A percentile compares a stretch with the other conserved stretches of the same genome.
phyloP scores from a whole-genome alignment of 345 rosid species.

The Salix udensis region DNA sequence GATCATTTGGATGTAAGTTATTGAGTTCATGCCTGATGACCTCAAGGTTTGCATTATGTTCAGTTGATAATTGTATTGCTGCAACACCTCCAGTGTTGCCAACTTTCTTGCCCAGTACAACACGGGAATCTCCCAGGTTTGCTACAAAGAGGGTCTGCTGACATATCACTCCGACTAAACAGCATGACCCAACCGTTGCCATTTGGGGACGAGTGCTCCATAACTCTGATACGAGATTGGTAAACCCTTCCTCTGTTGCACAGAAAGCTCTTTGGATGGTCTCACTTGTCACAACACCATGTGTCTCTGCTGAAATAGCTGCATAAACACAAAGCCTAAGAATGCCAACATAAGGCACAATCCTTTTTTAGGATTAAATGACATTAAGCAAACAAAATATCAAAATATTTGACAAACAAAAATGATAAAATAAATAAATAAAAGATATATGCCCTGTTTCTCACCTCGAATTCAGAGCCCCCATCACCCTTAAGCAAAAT shows the following conservation, averaged over 20 bases:
- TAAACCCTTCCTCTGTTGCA: slow-evolving; percentile 79
- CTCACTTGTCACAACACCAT: slow-evolving; percentile 64
- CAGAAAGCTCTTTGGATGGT: slow-evolving; percentile 68
- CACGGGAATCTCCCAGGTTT: slow-evolving; percentile 81
- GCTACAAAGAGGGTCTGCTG: slow-evolving; percentile 79
- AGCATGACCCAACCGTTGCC: slow-evolving; percentile 81
- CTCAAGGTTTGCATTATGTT: slow-evolving; percentile 83
- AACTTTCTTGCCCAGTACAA: slow-evolving; percentile 78
- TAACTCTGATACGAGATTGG: slow-evolving; percentile 58
- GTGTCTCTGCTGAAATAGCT: slow-evolving; percentile 65
- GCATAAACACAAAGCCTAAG: slow-evolving; percentile 82
- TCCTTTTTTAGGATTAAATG: slow-evolving; percentile 22
- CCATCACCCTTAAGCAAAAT: background rate
- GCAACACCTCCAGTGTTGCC: slow-evolving; percentile 63
- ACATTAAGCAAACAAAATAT: background rate
- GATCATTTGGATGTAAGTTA: slow-evolving; percentile 79
- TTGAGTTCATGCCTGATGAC: slow-evolving; percentile 76
- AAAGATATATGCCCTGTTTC: background rate
- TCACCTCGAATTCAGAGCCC: background rate
- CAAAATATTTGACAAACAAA: background rate
- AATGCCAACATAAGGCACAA: slow-evolving; percentile 57
- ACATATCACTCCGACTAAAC: slow-evolving; percentile 79
- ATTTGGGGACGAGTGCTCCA: slow-evolving; percentile 59
- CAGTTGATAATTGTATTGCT: slow-evolving; percentile 76
- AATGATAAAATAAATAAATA: background rate